Percentiles rank a stretch among this genome's conserved stretches.
Conservation (phyloP, 78 protist genomes). For the Bodo saltans region DNA sequence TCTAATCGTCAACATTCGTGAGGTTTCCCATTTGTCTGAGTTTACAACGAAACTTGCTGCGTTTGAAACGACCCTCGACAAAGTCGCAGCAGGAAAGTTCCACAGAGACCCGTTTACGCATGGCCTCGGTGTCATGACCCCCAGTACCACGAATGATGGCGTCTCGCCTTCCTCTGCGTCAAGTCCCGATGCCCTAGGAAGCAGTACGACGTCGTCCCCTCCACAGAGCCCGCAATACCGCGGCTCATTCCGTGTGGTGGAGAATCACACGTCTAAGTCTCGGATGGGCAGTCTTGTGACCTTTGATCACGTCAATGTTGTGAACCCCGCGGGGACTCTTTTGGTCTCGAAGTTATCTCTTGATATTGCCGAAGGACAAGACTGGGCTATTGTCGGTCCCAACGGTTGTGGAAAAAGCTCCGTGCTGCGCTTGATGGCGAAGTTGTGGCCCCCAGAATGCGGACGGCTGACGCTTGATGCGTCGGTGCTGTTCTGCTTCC, state of each 20-base stretch:
- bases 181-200: no score
- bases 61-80: background rate
- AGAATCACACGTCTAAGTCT: no score
- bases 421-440: background rate
- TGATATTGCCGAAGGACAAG: background rate
- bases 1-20: background rate
- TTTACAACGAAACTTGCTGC: background rate
- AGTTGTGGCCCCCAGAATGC: background rate
- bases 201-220: no score
- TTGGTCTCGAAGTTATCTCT: background rate
- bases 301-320: background rate
- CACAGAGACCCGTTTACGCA: no score
- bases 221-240: no score
- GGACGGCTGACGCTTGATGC: background rate
- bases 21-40: background rate
- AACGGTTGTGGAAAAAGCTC: conserved; percentile 4
- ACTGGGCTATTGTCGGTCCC: background rate
- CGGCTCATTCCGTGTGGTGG: no score
- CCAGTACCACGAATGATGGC: no score
- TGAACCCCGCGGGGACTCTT: background rate
- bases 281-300: no score
- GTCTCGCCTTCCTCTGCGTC: no score
- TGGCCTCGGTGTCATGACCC: no score
- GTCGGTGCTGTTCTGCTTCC: background rate
- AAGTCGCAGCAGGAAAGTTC: no score